Evolutionary conservation across 805 yeast genomes (phyloP), one percentile per base, ranked within the genome.

Genomic region (Saccharomycopsis babjevae): DNA sequence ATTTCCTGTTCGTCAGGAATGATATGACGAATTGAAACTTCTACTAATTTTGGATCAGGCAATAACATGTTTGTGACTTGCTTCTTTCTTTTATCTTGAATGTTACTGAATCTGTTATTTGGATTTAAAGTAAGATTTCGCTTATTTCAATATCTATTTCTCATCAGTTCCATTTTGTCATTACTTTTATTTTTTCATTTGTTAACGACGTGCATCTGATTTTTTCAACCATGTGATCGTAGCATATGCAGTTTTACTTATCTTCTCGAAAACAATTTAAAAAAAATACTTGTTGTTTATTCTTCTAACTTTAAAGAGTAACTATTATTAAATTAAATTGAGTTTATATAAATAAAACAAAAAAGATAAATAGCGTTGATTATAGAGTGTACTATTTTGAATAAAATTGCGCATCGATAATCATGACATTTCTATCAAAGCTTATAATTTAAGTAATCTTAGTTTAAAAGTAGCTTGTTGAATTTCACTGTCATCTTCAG

Each of bases 401-500:
- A 43, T 2, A 43, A 43, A 22, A 43, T 20, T 3, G n/a, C 5
- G 22, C 25, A 15, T 15, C n/a, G 16, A 2, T 4, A 10, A 46
- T 25, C 8, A 46, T 40, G 7, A 16, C 46, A 40, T 40, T 16
- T 5, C 5, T 40, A 3, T 46, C 22, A 10, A 43, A 18, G 16
- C 13, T 69, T 77, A 85, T 63, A 91, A 72, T 73, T 78, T 84
- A 74, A 91, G 80, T 71, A 92, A 81, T 74, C 96, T 85, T 74
- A 92, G 80, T 65, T 81, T 80, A 78, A 92, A 85, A 58, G 82
- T 75, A 57, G 96, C 86, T 66, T 89, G 96, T 68, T 88, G 89
- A 74, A 83, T 85, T 65, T 80, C 74, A 73, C 90, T 96, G 70
- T 90, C 96, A 76, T 93, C 98, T 68, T 90, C 96, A 62, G 87